Evolutionary conservation across 208 protist species (phyloP).

Genomic region (Perkinsela sp.): DNA sequence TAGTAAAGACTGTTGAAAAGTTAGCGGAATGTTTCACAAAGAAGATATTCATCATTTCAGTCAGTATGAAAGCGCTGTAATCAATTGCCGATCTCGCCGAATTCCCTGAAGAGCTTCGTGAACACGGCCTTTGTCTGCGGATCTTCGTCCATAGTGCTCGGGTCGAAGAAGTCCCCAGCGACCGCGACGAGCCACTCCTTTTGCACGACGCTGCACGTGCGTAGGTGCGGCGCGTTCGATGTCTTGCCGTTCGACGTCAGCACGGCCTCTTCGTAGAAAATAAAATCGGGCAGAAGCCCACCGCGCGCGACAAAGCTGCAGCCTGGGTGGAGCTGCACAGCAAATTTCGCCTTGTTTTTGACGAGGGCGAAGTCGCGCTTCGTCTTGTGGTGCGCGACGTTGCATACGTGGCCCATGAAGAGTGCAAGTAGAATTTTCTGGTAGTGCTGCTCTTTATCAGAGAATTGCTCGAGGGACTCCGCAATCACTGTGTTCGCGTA

Average conservation of each 20-base stretch:
- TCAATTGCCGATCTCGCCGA: too few relatives aligned
- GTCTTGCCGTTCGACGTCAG: slow-evolving; percentile 1
- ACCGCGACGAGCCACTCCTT: background rate
- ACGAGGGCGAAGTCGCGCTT: background rate
- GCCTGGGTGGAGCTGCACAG: background rate
- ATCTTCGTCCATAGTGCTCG: background rate
- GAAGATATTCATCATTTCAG: too few relatives aligned
- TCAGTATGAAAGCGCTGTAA: too few relatives aligned
- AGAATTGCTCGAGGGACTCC: background rate
- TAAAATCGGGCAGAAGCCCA: background rate
- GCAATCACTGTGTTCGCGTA: background rate
- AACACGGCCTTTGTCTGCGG: background rate
- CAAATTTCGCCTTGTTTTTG: background rate
- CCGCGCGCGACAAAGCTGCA: background rate
- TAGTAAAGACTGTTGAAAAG: too few relatives aligned
- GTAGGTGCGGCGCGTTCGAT: background rate
- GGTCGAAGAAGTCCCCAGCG: background rate
- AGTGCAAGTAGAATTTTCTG: background rate
- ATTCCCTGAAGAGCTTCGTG: background rate
- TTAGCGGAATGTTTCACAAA: too few relatives aligned
- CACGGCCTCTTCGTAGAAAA: background rate
- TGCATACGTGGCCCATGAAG: background rate
- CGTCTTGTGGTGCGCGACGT: background rate
- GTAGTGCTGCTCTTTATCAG: background rate
- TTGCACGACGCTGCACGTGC: background rate